Evolutionary conservation across 2,329 filamentous ascomycete genomes (phyloP).

Genomic region (Passalora sequoiae): DNA sequence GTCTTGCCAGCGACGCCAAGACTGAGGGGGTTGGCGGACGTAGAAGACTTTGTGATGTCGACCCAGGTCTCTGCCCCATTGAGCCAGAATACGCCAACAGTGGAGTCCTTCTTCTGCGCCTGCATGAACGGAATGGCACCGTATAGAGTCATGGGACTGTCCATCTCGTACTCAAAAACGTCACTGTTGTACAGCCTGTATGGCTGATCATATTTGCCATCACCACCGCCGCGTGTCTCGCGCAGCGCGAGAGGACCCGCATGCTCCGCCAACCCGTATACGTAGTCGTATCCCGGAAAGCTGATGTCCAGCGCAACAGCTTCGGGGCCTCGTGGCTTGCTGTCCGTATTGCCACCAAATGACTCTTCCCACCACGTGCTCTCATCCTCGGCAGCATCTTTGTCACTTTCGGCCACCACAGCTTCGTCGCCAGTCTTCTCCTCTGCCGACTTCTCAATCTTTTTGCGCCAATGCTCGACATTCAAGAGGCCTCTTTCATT

Average conservation of each 20-base stretch:
- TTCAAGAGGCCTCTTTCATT: constrained; percentile 90
- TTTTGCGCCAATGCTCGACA: constrained; percentile 89
- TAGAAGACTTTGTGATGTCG: constrained; percentile 79
- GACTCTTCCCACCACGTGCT: constrained; percentile 97
- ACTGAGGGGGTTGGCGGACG: constrained; percentile 67
- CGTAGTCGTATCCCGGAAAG: constrained; percentile 85
- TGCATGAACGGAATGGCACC: constrained; percentile 98
- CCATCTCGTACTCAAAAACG: constrained; percentile 94
- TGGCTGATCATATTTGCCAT: constrained; percentile 79
- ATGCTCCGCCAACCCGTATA: constrained; percentile 92
- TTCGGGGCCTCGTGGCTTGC: constrained; percentile 91
- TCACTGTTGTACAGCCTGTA: constrained; percentile 95
- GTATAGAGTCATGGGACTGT: constrained; percentile 97
- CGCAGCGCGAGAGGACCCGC: constrained; percentile 81
- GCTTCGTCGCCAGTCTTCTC: constrained; percentile 47
- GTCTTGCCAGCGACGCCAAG: constrained; percentile 65
- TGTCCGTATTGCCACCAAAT: constrained; percentile 92
- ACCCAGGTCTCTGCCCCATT: constrained; percentile 97
- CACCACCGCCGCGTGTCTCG: constrained; percentile 85
- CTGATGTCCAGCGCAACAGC: constrained; percentile 86
- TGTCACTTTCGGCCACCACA: constrained; percentile 38
- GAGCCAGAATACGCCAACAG: constrained; percentile 94
- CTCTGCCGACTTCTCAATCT: constrained; percentile 64
- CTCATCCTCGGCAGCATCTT: constrained; percentile 60
- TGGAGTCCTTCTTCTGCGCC: constrained; percentile 87